phyloP scores from a whole-genome alignment of 2,329 filamentous ascomycete genomes.

The Ophiostoma sp. region DNA sequence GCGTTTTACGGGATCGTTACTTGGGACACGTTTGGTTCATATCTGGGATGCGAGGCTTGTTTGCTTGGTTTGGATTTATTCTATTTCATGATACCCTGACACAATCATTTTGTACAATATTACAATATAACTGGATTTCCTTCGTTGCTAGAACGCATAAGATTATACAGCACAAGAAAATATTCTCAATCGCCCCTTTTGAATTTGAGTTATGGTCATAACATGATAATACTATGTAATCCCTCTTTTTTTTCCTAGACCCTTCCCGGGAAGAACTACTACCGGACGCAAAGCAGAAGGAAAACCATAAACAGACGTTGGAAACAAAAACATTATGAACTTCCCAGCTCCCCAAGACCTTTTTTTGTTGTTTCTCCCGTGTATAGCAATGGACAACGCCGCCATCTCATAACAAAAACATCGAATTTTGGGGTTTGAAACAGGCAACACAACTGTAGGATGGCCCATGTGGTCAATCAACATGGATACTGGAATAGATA shows the following conservation, averaged over 20 bases:
- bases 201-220: too few species aligned
- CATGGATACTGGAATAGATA: neutral
- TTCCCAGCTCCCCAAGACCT: too few species aligned
- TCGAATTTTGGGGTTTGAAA: neutral
- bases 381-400: neutral
- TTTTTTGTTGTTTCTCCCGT: too few species aligned
- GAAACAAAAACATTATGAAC: too few species aligned
- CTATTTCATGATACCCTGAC: neutral
- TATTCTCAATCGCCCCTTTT: too few species aligned
- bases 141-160: neutral
- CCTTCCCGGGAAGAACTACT: too few species aligned
- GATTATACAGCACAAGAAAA: neutral
- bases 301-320: too few species aligned
- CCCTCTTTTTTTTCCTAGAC: too few species aligned
- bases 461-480: neutral
- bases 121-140: neutral
- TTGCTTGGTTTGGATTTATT: neutral
- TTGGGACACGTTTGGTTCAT: neutral
- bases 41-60: neutral
- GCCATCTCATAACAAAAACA: neutral
- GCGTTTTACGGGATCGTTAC: neutral
- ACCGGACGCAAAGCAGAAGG: too few species aligned
- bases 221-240: too few species aligned
- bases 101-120: neutral
- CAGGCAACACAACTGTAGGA: neutral